A percentile compares a stretch with the other conserved stretches of the same genome.
Conservation (phyloP, 192 early-diverging fungal species). For the Backusella australiensis region DNA sequence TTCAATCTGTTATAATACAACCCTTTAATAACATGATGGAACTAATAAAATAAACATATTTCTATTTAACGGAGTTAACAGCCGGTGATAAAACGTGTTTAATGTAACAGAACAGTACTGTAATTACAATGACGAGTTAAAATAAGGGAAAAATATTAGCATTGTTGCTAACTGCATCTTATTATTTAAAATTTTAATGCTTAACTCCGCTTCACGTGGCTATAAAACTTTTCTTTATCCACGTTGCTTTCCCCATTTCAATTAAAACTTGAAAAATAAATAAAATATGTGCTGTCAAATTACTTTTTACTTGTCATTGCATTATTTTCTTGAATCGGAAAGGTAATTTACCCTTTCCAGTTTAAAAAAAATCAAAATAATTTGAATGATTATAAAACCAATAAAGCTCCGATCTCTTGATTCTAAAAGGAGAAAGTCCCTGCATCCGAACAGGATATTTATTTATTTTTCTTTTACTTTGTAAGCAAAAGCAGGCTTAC, state of each 20-base stretch:
- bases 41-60: background rate
- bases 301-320: background rate
- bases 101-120: background rate
- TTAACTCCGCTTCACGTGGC: background rate
- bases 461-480: background rate
- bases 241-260: background rate
- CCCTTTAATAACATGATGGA: background rate
- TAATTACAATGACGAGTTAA: constrained; percentile 2
- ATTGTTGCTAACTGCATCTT: background rate
- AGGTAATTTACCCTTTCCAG: background rate
- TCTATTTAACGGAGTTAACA: background rate
- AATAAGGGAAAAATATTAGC: constrained; percentile 2
- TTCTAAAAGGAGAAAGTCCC: background rate
- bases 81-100: background rate
- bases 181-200: background rate
- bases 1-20: background rate
- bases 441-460: background rate
- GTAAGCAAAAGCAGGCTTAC: background rate
- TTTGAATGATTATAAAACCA: background rate
- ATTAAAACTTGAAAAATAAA: background rate
- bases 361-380: background rate
- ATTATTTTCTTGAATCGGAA: background rate
- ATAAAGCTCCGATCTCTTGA: background rate
- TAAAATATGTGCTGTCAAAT: background rate
- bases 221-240: background rate